Evolutionary conservation across 441 rosid genomes (phyloP).

Genomic region (Eutrema salsugineum): DNA sequence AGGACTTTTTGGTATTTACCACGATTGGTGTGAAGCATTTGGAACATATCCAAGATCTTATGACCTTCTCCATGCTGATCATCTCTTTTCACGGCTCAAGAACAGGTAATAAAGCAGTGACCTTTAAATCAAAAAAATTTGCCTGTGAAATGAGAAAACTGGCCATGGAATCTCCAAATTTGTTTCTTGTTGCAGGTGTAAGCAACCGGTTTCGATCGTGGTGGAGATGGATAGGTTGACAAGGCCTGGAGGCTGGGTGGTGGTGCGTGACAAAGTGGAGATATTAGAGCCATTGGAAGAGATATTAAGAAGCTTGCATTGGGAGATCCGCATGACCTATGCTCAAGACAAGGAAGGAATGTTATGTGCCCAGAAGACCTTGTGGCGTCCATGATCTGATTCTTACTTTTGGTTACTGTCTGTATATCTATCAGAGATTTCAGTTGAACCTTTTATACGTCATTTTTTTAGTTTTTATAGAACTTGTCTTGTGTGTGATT

Average conservation of each 20-base stretch:
- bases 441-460: neutral
- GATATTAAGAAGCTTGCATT: constrained; percentile 70
- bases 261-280: constrained; percentile 79
- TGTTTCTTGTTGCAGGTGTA: constrained; percentile 44
- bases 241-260: constrained; percentile 87
- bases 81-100: constrained; percentile 90
- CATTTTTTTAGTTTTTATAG: neutral
- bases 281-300: constrained; percentile 71
- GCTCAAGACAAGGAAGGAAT: constrained; percentile 80
- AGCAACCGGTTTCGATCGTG: constrained; percentile 69
- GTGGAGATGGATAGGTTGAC: constrained; percentile 87
- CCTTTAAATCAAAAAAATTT: neutral
- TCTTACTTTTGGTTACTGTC: neutral
- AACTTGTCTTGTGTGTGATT: neutral
- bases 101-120: constrained; percentile 48
- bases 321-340: constrained; percentile 92
- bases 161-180: neutral
- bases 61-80: constrained; percentile 95
- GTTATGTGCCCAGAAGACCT: constrained; percentile 75
- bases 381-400: constrained; percentile 63
- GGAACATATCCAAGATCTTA: constrained; percentile 90
- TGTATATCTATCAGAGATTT: neutral
- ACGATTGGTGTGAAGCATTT: constrained; percentile 94
- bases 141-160: neutral
- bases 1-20: constrained; percentile 78